phyloP scores from a whole-genome alignment of 352 stramenopile genomes.

The Aphanomyces astaci region DNA sequence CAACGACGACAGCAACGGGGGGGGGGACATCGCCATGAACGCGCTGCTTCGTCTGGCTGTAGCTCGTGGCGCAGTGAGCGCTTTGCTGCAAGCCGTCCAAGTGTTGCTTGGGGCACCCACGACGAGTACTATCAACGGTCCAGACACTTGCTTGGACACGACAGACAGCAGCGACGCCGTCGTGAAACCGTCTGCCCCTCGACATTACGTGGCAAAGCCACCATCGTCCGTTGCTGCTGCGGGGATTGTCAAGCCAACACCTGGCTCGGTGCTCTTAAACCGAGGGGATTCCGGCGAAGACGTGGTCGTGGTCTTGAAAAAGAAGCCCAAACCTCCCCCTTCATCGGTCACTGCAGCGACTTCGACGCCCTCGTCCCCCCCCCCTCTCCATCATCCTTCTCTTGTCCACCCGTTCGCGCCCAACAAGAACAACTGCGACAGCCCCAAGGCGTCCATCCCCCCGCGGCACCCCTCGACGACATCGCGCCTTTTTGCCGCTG shows the following conservation, averaged over 20 bases:
- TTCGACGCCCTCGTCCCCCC: neutral
- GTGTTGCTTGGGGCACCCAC: conserved; percentile 39
- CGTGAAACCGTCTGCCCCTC: neutral
- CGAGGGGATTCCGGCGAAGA: conserved; percentile 26
- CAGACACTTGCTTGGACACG: neutral
- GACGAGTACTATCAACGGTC: too few species aligned
- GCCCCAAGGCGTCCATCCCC: conserved; percentile 30
- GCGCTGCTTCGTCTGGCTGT: conserved; percentile 47
- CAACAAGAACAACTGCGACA: conserved; percentile 24
- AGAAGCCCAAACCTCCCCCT: conserved; percentile 6
- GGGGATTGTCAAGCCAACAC: neutral
- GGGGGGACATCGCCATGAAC: conserved; percentile 47
- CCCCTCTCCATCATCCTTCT: conserved; percentile 24
- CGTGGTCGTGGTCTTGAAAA: conserved; percentile 5
- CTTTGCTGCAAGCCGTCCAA: conserved; percentile 47
- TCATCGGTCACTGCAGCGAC: neutral
- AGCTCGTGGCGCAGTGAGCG: conserved; percentile 38
- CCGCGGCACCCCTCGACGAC: neutral
- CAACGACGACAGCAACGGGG: conserved; percentile 24
- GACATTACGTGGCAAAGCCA: neutral
- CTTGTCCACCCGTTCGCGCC: neutral
- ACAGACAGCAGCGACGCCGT: neutral
- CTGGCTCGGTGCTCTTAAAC: conserved; percentile 1
- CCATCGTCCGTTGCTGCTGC: neutral
- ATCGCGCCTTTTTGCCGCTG: conserved; percentile 30